Percentiles rank a stretch among this genome's conserved stretches.
These are phyloP conservation scores for Lathyrus tuberosus DNA, from an alignment of 306 rosid genomes.

Conservation along the genomic window DNA sequence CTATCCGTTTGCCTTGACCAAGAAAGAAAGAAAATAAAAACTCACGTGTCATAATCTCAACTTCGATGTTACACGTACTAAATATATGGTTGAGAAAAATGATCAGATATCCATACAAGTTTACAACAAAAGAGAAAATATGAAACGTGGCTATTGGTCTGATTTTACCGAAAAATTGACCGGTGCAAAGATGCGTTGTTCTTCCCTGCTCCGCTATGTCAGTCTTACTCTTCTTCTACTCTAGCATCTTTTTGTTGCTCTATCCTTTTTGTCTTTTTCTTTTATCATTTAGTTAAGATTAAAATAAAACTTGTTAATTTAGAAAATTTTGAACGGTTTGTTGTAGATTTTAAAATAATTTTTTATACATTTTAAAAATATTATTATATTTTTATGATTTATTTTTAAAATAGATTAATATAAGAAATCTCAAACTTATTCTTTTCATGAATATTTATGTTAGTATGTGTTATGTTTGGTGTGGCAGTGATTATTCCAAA, in stretches of 20 bases:
- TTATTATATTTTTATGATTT: too few species aligned
- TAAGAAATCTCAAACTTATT: too few species aligned
- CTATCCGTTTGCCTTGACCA: background rate
- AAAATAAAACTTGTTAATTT: too few species aligned
- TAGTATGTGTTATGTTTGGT: too few species aligned
- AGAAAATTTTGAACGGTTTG: too few species aligned
- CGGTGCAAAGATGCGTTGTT: background rate
- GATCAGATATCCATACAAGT: background rate
- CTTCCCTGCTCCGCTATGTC: background rate
- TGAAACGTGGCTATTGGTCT: constrained; percentile 47
- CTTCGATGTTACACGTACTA: background rate
- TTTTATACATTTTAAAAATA: too few species aligned
- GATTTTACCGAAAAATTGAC: constrained; percentile 21
- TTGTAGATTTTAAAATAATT: too few species aligned
- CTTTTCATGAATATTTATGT: too few species aligned
- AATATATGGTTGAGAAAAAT: background rate
- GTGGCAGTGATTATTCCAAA: too few species aligned
- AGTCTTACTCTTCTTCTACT: background rate
- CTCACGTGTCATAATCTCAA: background rate
- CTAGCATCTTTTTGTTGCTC: too few species aligned
- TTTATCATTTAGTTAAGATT: too few species aligned
- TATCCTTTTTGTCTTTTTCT: background rate
- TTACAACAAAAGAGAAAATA: background rate
- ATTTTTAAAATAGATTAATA: too few species aligned
- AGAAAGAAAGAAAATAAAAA: background rate